Evolutionary conservation across 2,329 filamentous ascomycete species (phyloP).

Genomic region (Pseudopithomyces maydicus): DNA sequence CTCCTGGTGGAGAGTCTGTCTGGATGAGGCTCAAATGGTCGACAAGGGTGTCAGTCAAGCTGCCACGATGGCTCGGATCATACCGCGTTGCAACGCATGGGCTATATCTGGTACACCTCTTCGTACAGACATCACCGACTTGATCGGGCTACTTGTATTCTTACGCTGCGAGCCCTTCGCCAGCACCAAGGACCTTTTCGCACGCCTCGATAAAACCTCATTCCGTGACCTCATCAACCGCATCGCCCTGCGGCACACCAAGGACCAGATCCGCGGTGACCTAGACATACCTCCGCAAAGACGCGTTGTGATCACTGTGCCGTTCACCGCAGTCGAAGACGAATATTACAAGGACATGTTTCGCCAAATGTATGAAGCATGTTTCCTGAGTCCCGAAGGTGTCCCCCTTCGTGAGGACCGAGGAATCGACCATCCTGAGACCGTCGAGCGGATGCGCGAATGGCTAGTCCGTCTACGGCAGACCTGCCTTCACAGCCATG

Average conservation of each 20-base stretch:
- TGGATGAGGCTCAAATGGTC: constrained; percentile 86
- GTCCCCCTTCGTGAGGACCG: constrained; percentile 66
- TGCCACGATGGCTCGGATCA: constrained; percentile 75
- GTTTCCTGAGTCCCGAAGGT: constrained; percentile 69
- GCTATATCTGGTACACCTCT: constrained; percentile 90
- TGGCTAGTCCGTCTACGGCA: constrained; percentile 82
- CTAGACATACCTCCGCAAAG: constrained; percentile 81
- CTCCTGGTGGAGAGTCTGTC: constrained; percentile 82
- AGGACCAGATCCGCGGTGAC: constrained; percentile 78
- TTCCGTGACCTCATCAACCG: constrained; percentile 73
- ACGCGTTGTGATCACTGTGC: constrained; percentile 84
- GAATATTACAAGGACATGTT: constrained; percentile 83
- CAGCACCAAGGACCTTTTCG: constrained; percentile 68
- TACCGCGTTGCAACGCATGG: constrained; percentile 89
- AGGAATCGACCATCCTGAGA: constrained; percentile 62
- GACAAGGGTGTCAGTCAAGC: constrained; percentile 86
- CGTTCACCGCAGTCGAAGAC: constrained; percentile 88
- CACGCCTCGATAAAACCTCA: constrained; percentile 66
- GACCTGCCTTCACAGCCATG: constrained; percentile 83
- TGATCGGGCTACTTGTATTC: constrained; percentile 82
- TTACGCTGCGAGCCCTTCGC: constrained; percentile 79
- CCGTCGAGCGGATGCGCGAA: constrained; percentile 73
- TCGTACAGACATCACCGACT: constrained; percentile 76
- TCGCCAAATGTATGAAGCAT: constrained; percentile 73
- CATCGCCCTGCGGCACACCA: constrained; percentile 84